phyloP scores from a whole-genome alignment of 495 filamentous ascomycete genomes.

The Penicillium coprophilum region DNA sequence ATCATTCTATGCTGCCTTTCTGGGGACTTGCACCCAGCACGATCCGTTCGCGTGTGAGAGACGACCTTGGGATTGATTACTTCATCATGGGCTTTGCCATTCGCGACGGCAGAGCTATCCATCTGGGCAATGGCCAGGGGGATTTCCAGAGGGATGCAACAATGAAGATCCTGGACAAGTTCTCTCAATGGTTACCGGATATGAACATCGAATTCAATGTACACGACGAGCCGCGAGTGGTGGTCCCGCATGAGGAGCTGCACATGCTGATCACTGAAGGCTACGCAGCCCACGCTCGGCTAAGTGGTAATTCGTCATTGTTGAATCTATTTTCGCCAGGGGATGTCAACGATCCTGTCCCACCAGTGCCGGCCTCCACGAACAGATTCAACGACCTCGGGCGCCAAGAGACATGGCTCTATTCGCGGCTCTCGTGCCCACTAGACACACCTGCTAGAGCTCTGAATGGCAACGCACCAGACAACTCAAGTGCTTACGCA shows the following conservation, averaged over 20 bases:
- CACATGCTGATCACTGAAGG: conserved; percentile 10
- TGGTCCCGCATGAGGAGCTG: conserved; percentile 55
- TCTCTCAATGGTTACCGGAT: conserved; percentile 53
- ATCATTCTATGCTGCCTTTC: conserved; percentile 61
- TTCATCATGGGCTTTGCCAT: conserved; percentile 14
- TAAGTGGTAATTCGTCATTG: neutral
- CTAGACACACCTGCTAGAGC: conserved; percentile 11
- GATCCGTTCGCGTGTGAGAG: conserved; percentile 15
- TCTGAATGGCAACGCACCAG: conserved; percentile 11
- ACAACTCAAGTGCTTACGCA: conserved; percentile 14
- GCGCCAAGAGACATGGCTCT: conserved; percentile 23
- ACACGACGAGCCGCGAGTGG: conserved; percentile 69
- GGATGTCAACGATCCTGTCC: neutral
- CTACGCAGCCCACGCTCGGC: conserved; percentile 1
- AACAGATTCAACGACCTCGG: conserved; percentile 16
- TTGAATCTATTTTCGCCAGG: conserved; percentile 2
- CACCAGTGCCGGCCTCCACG: neutral
- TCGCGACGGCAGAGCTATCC: conserved; percentile 3
- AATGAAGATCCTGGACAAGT: conserved; percentile 7
- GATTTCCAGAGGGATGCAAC: conserved; percentile 12
- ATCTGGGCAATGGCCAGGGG: conserved; percentile 10
- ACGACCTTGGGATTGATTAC: conserved; percentile 13
- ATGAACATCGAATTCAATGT: conserved; percentile 76
- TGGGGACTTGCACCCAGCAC: conserved; percentile 34
- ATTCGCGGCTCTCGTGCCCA: conserved; percentile 17